These are phyloP conservation scores for Setomelanomma holmii DNA, from an alignment of 2,329 filamentous ascomycete genomes.

Conservation along the genomic window DNA sequence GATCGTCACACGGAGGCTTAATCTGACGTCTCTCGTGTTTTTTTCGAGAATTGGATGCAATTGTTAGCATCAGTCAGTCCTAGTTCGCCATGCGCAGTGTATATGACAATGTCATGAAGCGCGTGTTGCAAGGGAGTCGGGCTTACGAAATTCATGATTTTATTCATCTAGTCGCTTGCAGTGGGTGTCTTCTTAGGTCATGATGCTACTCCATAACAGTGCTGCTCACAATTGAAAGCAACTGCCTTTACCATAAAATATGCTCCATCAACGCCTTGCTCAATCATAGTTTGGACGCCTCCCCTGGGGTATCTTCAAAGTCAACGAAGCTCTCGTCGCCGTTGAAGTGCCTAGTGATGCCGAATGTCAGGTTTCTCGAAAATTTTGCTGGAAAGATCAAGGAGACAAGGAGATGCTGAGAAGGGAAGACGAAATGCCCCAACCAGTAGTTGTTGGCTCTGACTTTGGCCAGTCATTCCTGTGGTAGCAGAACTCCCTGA, in stretches of 20 bases:
- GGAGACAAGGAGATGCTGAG: constrained; percentile 3
- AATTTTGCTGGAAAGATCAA: not conserved
- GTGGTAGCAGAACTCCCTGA: constrained; percentile 7
- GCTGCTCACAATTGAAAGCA: too few species aligned
- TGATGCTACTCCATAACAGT: not conserved
- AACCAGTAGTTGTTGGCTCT: constrained; percentile 4
- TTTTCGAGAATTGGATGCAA: too few species aligned
- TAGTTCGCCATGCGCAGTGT: too few species aligned
- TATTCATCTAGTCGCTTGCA: too few species aligned
- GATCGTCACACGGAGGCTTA: too few species aligned
- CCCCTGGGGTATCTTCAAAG: constrained; percentile 30
- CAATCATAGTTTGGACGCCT: constrained; percentile 34
- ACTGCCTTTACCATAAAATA: not conserved
- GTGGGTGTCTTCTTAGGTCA: too few species aligned
- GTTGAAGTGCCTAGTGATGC: constrained; percentile 40
- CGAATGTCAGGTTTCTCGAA: constrained; percentile 1
- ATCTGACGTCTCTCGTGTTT: too few species aligned
- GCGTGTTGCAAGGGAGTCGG: too few species aligned
- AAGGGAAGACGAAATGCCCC: constrained; percentile 3
- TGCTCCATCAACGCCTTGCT: not conserved
- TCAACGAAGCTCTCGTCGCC: constrained; percentile 46
- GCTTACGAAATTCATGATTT: too few species aligned
- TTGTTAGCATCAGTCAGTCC: too few species aligned
- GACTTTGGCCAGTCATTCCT: constrained; percentile 17
- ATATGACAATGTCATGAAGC: too few species aligned